Evolutionary conservation across 2,329 filamentous ascomycete genomes (phyloP).

Genomic region (Dothideomycetidae sp.): DNA sequence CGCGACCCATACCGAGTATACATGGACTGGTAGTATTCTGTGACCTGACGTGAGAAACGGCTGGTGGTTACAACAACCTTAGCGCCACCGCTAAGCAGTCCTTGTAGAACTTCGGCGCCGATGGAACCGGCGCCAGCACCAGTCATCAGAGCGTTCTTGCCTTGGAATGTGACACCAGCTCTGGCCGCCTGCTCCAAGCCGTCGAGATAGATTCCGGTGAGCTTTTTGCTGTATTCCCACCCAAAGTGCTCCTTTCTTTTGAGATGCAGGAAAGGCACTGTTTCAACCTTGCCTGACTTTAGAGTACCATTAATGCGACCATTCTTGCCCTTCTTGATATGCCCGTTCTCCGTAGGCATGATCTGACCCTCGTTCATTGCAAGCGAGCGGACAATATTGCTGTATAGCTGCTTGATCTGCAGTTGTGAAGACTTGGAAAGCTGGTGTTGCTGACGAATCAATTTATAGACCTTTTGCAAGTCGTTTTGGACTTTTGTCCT

Average conservation of each 20-base stretch:
- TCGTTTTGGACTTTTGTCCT: conserved; percentile 96
- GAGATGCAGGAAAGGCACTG: conserved; percentile 91
- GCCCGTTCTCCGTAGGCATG: conserved; percentile 66
- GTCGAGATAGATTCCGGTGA: conserved; percentile 85
- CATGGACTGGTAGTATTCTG: conserved; percentile 98
- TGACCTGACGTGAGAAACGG: conserved; percentile 91
- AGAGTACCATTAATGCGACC: conserved; percentile 38
- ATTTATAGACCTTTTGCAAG: conserved; percentile 86
- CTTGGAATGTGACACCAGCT: conserved; percentile 76
- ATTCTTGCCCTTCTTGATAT: conserved; percentile 41
- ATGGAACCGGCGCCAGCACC: conserved; percentile 96
- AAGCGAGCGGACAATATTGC: conserved; percentile 82
- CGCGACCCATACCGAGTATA: conserved; percentile 87
- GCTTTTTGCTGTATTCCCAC: conserved; percentile 99
- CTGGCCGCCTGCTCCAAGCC: conserved; percentile 80
- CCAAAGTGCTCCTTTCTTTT: conserved; percentile 88
- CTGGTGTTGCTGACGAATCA: conserved; percentile 97
- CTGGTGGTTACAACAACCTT: conserved; percentile 95
- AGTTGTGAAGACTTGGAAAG: conserved; percentile 91
- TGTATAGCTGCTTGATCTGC: conserved; percentile 90
- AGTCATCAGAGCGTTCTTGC: conserved; percentile 96
- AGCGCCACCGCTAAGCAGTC: conserved; percentile 88
- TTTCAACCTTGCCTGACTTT: conserved; percentile 83
- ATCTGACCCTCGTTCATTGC: conserved; percentile 98
- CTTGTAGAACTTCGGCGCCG: conserved; percentile 89